These are phyloP conservation scores for Nicotiana sylvestris DNA, from an alignment of 257 asterid species.

Conservation along the genomic window DNA sequence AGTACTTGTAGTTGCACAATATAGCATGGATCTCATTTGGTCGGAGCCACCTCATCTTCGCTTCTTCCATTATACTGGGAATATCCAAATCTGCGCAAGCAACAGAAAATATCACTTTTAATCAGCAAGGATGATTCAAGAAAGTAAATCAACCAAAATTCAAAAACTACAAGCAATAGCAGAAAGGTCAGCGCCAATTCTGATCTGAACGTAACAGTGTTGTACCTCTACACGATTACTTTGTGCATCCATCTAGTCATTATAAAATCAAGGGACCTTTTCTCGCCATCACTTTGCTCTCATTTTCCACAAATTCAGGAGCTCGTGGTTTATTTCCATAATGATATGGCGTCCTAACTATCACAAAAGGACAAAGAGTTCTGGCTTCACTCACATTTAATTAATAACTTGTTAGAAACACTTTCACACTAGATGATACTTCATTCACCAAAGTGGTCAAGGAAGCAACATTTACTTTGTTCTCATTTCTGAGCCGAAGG, in stretches of 20 bases:
- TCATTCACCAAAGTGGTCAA: neutral
- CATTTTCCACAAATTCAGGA: neutral
- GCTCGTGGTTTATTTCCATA: neutral
- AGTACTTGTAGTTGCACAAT: conserved; percentile 67
- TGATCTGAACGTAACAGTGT: neutral
- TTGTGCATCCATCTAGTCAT: neutral
- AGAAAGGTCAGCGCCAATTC: neutral
- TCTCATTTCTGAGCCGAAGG: neutral
- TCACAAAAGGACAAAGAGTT: neutral
- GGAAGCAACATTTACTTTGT: neutral
- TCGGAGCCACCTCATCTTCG: conserved; percentile 85
- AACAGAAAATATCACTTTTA: conserved; percentile 8
- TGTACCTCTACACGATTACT: neutral
- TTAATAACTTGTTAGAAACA: neutral
- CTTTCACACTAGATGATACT: neutral
- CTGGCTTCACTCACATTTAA: neutral
- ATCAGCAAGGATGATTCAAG: conserved; percentile 1
- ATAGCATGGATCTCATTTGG: conserved; percentile 96
- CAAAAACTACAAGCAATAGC: neutral
- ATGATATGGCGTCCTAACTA: conserved; percentile 1
- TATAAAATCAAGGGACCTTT: neutral
- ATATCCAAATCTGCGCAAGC: conserved; percentile 74
- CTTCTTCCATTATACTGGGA: conserved; percentile 59
- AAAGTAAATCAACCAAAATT: neutral
- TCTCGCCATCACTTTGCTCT: neutral